Evolutionary conservation across 78 protist genomes (phyloP).

Genomic region (Chrysochromulina tobinii): DNA sequence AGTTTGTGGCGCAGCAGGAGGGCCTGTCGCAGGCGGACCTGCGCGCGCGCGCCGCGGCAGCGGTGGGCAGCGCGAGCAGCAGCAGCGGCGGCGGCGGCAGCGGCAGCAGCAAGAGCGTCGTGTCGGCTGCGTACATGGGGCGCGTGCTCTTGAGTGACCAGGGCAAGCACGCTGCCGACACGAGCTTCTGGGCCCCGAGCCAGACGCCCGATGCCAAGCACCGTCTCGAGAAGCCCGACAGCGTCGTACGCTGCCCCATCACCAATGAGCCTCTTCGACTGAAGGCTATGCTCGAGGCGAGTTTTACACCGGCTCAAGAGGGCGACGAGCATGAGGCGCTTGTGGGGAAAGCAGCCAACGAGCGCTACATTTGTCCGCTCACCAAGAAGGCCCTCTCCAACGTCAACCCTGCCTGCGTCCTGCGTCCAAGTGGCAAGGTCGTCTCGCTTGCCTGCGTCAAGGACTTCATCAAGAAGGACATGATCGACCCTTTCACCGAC

Average conservation of each 20-base stretch:
- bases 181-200: conserved; percentile 13
- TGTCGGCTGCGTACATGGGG: neutral
- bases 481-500: conserved; percentile 8
- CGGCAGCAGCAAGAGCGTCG: neutral
- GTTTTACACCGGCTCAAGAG: neutral
- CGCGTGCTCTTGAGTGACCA: neutral
- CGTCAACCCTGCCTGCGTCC: neutral
- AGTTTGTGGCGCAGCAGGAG: neutral
- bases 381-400: neutral
- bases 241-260: neutral
- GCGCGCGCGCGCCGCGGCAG: neutral
- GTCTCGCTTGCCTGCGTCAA: neutral
- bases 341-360: neutral
- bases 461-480: neutral
- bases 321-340: too few relatives aligned
- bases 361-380: conserved; percentile 2
- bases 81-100: too few relatives aligned
- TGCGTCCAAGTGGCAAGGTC: neutral
- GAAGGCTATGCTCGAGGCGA: neutral
- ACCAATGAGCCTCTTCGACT: neutral
- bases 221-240: neutral
- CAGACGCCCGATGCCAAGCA: neutral
- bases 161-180: conserved; percentile 7
- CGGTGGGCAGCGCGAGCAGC: neutral
- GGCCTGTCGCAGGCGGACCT: conserved; percentile 2